Base-by-base conservation (phyloP, 371 early-diverging fungal genomes). In the Parasitella parasitica region DNA sequence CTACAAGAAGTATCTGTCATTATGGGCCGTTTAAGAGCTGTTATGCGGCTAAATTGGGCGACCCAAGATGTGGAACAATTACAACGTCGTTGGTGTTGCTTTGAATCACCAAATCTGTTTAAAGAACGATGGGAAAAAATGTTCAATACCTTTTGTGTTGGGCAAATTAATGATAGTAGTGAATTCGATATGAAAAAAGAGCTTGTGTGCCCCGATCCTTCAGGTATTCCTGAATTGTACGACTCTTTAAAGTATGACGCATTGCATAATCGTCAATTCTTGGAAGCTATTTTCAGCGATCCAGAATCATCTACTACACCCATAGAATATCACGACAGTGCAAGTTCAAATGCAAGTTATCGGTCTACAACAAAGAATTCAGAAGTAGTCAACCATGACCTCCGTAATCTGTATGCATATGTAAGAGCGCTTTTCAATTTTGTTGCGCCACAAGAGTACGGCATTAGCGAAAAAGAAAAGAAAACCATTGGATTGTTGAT, bases 191-290 rank as follows among this genome's bases (percentile, higher is more conserved):
- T 50, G 43, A 61, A 54, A 39, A 64, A 35, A 43, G 69, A 57
- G 24, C 49, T 26, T 7, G 54, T 54, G 11, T 63, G 55, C 67
- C 61, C 86, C 53, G 92, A 95, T 66, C 94, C 97, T 1, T 89
- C 94, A 52, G 95, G 95, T 78, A 88, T 95, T 32, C 92, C 94
- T 16, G 96, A 95, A 61, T 74, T 98, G 3, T 97, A 96, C 63
- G 98, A 98, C 74, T 92, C 94, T 41, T 77, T 97, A 20, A 98
- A 97, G 65, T 97, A 95, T 64, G 98, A 98, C 68, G 91, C 96
- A 4, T 73, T 98, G 51, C 98, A 98, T 67, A 96, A 97, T 69
- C 85, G 95, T 22, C 77, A 82, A 4, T 96, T 97, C 63, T 70
- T 94, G 51, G 90, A 94, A 65, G 79, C 75, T 27, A 82, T 87